Percentiles rank a stretch among this genome's conserved stretches.
phyloP scores from a whole-genome alignment of 495 filamentous ascomycete genomes.

The Cudoniella acicularis region DNA sequence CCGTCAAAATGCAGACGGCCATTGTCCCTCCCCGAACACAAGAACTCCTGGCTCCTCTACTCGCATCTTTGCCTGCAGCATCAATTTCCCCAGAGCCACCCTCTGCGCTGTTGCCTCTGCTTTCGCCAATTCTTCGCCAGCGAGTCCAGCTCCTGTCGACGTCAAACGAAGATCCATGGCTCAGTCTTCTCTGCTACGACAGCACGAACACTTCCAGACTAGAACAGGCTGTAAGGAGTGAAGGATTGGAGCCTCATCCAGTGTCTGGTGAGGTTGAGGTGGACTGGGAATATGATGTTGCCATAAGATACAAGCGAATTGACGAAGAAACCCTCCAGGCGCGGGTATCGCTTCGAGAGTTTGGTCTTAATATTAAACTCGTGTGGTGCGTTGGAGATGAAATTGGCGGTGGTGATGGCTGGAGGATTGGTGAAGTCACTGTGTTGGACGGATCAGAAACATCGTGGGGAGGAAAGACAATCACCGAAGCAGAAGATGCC shows the following conservation, averaged over 20 bases:
- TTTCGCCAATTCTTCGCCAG: constrained; percentile 90
- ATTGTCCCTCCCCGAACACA: constrained; percentile 63
- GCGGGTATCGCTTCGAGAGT: constrained; percentile 51
- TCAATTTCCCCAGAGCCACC: constrained; percentile 75
- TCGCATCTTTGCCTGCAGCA: constrained; percentile 83
- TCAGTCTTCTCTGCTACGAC: constrained; percentile 86
- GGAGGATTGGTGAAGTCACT: constrained; percentile 79
- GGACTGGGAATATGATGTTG: constrained; percentile 56
- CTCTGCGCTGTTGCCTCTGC: constrained; percentile 70
- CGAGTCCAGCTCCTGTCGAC: constrained; percentile 72
- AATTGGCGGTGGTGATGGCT: constrained; percentile 64
- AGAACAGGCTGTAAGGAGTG: constrained; percentile 57
- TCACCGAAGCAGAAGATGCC: constrained; percentile 40
- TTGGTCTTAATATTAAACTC: constrained; percentile 48
- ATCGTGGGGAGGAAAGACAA: constrained; percentile 30
- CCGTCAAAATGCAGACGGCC: constrained; percentile 29
- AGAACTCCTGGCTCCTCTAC: constrained; percentile 66
- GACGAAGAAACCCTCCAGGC: constrained; percentile 86
- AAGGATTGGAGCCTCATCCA: constrained; percentile 81
- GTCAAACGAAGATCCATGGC: constrained; percentile 73
- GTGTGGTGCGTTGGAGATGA: constrained; percentile 57
- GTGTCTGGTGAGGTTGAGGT: constrained; percentile 87
- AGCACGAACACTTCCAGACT: constrained; percentile 62
- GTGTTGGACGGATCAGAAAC: constrained; percentile 44
- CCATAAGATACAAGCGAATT: constrained; percentile 65